A percentile compares a stretch with the other conserved stretches of the same genome.
Conservation (phyloP, 148 eudicot genomes). For the Rhododendron williamsianum region DNA sequence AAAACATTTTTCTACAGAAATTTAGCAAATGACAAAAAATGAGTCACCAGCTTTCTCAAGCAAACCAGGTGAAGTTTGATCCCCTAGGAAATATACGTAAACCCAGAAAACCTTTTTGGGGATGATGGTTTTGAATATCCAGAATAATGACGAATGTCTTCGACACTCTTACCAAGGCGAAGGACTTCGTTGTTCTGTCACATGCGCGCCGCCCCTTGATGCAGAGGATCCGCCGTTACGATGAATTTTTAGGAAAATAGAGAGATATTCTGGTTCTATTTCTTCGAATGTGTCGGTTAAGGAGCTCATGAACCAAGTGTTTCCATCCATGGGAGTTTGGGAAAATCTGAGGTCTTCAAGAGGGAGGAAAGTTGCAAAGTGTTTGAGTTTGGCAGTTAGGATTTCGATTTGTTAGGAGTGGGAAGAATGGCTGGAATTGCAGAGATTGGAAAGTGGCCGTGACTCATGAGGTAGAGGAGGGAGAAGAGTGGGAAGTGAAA, state of each 20-base stretch:
- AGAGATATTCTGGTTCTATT: slow-evolving; percentile 24
- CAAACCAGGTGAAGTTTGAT: slow-evolving; percentile 18
- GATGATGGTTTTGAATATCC: slow-evolving; percentile 17
- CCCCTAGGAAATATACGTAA: slow-evolving; percentile 41
- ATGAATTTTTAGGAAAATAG: slow-evolving; percentile 28
- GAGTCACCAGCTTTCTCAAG: slow-evolving; percentile 49
- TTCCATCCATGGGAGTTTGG: slow-evolving; percentile 16
- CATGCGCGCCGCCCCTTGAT: slow-evolving; percentile 25
- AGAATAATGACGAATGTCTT: slow-evolving; percentile 26
- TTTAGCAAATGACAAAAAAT: too few species aligned
- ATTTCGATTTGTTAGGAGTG: neutral
- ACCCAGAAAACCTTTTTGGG: slow-evolving; percentile 40
- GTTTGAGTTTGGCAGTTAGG: slow-evolving; percentile 22
- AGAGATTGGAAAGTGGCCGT: slow-evolving; percentile 9
- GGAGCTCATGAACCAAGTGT: slow-evolving; percentile 62
- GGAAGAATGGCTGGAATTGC: neutral
- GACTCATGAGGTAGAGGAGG: slow-evolving; percentile 7
- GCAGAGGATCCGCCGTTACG: slow-evolving; percentile 27
- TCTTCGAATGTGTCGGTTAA: slow-evolving; percentile 25
- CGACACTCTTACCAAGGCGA: slow-evolving; percentile 28
- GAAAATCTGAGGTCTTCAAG: slow-evolving; percentile 34
- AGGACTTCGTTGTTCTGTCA: slow-evolving; percentile 33
- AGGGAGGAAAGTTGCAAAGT: slow-evolving; percentile 34
- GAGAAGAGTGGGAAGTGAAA: neutral
- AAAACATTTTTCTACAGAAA: too few species aligned